Conservation (phyloP, 2,329 filamentous ascomycete genomes). For the Talaromyces sp. region DNA sequence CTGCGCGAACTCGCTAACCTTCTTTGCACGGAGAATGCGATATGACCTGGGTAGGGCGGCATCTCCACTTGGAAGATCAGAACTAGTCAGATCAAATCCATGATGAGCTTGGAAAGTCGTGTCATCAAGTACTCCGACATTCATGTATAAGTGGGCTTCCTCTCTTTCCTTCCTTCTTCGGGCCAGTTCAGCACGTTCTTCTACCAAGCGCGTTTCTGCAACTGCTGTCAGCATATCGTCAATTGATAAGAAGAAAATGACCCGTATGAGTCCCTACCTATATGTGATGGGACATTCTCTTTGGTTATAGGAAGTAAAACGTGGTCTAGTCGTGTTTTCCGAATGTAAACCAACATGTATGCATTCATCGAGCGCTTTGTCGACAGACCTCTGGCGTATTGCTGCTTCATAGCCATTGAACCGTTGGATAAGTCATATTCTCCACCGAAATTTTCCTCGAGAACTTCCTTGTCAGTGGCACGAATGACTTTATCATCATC, state of each 20-base stretch:
- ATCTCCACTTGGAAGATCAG: conserved; percentile 61
- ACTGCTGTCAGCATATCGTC: not conserved
- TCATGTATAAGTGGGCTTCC: conserved; percentile 90
- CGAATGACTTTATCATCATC: conserved; percentile 97
- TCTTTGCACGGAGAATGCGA: conserved; percentile 70
- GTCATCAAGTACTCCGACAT: conserved; percentile 75
- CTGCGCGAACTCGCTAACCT: conserved; percentile 69
- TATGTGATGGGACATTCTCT: conserved; percentile 75
- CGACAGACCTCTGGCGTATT: conserved; percentile 61
- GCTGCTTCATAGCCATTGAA: conserved; percentile 57
- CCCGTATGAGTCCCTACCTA: conserved; percentile 54
- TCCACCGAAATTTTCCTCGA: conserved; percentile 96
- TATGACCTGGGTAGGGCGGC: conserved; percentile 69
- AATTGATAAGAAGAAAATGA: not conserved
- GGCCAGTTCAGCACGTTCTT: conserved; percentile 74
- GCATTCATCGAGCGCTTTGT: conserved; percentile 75
- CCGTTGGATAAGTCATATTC: conserved; percentile 66
- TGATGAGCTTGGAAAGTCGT: conserved; percentile 76
- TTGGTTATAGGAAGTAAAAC: conserved; percentile 74
- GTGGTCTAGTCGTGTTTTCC: conserved; percentile 77
- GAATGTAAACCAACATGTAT: conserved; percentile 98
- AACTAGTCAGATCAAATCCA: conserved; percentile 75
- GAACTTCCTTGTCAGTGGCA: conserved; percentile 81
- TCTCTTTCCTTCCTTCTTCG: conserved; percentile 81
- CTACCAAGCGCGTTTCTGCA: conserved; percentile 67